These are phyloP conservation scores for Trichomonas vaginalis DNA, from an alignment of 208 protist species.

Conservation along the genomic window DNA sequence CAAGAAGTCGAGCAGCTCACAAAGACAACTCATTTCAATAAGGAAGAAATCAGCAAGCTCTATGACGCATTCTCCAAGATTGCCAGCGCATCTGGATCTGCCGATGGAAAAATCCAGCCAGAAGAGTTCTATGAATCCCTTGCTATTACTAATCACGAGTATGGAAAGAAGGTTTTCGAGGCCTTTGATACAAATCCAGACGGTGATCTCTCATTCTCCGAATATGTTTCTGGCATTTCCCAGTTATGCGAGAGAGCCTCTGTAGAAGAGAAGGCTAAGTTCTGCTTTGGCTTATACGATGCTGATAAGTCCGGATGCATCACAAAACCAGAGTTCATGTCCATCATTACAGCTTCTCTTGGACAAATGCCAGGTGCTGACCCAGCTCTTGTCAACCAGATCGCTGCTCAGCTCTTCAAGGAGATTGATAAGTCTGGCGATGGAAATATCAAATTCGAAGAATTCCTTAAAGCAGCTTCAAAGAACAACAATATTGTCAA, in stretches of 20 bases:
- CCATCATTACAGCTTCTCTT: neutral
- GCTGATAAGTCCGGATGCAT: neutral
- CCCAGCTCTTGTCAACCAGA: neutral
- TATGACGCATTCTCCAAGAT: neutral
- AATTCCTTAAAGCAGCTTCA: neutral
- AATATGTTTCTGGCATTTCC: neutral
- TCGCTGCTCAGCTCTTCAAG: neutral
- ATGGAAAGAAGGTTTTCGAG: neutral
- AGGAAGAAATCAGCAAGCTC: neutral
- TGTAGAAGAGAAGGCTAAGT: neutral
- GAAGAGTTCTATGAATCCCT: neutral
- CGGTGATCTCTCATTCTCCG: neutral
- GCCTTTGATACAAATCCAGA: neutral
- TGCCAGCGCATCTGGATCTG: no score
- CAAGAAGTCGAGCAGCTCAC: neutral
- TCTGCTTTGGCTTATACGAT: neutral
- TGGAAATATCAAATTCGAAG: neutral
- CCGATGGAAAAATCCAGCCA: neutral
- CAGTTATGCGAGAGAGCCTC: neutral
- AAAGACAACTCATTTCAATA: neutral
- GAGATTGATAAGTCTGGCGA: neutral
- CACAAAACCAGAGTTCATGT: neutral
- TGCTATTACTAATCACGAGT: neutral
- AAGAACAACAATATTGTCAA: neutral
- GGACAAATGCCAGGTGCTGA: neutral